phyloP scores from a whole-genome alignment of 139 green algal genomes.

The Picochlorum costavermella region DNA sequence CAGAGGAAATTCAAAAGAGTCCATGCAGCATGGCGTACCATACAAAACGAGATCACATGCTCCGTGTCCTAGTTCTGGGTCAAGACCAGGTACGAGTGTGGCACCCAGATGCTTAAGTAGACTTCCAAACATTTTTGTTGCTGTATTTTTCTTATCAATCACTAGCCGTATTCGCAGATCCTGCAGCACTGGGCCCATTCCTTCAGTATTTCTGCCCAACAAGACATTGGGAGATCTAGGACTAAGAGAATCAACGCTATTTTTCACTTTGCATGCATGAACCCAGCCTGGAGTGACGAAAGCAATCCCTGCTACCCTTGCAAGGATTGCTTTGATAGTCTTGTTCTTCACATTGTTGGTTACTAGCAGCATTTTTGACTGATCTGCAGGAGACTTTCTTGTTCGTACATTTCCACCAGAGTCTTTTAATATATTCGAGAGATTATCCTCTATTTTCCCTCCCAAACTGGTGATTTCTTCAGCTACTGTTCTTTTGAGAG shows the following conservation, averaged over 20 bases:
- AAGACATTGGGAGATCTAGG: neutral
- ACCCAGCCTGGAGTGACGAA: slow-evolving; percentile 9
- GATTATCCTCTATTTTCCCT: slow-evolving; percentile 11
- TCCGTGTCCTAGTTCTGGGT: no score
- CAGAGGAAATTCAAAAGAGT: no score
- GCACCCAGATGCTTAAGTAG: no score
- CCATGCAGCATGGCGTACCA: no score
- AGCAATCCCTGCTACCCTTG: slow-evolving; percentile 5
- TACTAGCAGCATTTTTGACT: no score
- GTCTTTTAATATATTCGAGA: neutral
- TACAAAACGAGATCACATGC: no score
- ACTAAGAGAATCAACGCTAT: neutral
- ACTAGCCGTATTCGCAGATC: no score
- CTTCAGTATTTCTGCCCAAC: neutral
- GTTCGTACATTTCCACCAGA: neutral
- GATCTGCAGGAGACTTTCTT: neutral
- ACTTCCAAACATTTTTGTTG: no score
- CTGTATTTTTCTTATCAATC: no score
- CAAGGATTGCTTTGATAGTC: neutral
- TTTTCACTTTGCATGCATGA: slow-evolving; percentile 7
- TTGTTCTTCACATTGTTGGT: no score
- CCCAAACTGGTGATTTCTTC: neutral
- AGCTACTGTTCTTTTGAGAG: slow-evolving; percentile 12
- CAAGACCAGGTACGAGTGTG: no score
- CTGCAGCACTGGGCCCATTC: neutral